Conservation (phyloP, 371 early-diverging fungal species). For the Sporodiniella umbellata region DNA sequence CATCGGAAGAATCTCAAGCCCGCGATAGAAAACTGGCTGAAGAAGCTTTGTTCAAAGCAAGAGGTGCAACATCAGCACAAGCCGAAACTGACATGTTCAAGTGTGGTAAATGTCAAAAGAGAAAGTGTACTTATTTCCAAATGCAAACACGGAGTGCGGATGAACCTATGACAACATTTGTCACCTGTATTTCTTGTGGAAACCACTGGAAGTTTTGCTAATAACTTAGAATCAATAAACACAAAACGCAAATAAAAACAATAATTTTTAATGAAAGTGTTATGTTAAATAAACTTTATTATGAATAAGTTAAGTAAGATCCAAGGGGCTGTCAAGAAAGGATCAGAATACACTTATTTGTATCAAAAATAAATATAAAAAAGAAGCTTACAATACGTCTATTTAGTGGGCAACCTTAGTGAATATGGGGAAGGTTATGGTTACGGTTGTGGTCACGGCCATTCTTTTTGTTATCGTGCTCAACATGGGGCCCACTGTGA, state of each 20-base stretch:
- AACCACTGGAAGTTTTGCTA: slow-evolving; percentile 79
- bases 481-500: background rate
- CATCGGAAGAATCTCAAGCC: slow-evolving; percentile 77
- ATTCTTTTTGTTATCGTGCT: background rate
- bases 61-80: slow-evolving; percentile 72
- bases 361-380: background rate
- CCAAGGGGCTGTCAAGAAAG: background rate
- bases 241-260: too few species aligned
- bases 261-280: slow-evolving; percentile 21
- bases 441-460: background rate
- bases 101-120: slow-evolving; percentile 91
- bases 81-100: slow-evolving; percentile 94
- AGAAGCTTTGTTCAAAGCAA: slow-evolving; percentile 74
- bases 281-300: slow-evolving; percentile 20
- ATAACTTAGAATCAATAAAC: background rate
- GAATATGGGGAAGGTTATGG: background rate
- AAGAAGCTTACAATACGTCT: background rate
- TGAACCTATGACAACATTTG: slow-evolving; percentile 98
- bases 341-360: background rate
- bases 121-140: slow-evolving; percentile 94
- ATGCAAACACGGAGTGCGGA: slow-evolving; percentile 94
- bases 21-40: slow-evolving; percentile 69
- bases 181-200: slow-evolving; percentile 80
- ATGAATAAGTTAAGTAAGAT: slow-evolving; percentile 2
- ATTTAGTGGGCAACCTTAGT: background rate